Evolutionary conservation across 1,284 basidiomycete genomes (phyloP), one percentile per base, ranked within the genome.

Genomic region (Sporisorium exsertum): DNA sequence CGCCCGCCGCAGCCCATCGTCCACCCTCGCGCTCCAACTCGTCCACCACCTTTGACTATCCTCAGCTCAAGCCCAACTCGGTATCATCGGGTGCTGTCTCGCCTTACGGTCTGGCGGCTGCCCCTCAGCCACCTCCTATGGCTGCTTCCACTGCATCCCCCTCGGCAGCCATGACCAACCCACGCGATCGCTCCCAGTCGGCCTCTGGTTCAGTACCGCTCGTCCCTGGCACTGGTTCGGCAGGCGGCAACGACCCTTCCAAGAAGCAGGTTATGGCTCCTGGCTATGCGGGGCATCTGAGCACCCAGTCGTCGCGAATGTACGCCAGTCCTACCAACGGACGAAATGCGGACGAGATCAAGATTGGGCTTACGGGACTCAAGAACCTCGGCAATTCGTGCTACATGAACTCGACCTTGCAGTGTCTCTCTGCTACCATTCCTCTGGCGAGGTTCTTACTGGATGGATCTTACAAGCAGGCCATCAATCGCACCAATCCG

Each of bases 401-500:
- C 68, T 85, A 85, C 61, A 85, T 85, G 81, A 85, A 85, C 58
- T 79, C 84, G 42, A 84, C 82, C 32, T 59, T 85, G 51, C 84
- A 85, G 62, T 85, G 84, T 58, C 74, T 85, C 7, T 80, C 75
- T 18, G 84, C 84, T 0, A 84, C 83, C 3, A 72, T 82, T n/a
- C 75, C 82, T 6, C 65, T 85, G 9, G 72, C 84, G 26, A 58
- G 79, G 5, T 85, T 82, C 54, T 45, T 85, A 60, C 72, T 85
- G 8, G 83, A 83, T 49, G 93, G 93, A 2, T 89, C 91, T 42
- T 98, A 94, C 91, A 93, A 91, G 86, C 90, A 87, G 74, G 93
- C 93, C 3, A 91, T 99, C 81, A 99, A 99, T 84, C 90, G 90
- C 84, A 86, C 91, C 58, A 98, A 99, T 86, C 90, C 92, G 1